phyloP scores from a whole-genome alignment of 345 rosid genomes.

The Citropsis articulata region DNA sequence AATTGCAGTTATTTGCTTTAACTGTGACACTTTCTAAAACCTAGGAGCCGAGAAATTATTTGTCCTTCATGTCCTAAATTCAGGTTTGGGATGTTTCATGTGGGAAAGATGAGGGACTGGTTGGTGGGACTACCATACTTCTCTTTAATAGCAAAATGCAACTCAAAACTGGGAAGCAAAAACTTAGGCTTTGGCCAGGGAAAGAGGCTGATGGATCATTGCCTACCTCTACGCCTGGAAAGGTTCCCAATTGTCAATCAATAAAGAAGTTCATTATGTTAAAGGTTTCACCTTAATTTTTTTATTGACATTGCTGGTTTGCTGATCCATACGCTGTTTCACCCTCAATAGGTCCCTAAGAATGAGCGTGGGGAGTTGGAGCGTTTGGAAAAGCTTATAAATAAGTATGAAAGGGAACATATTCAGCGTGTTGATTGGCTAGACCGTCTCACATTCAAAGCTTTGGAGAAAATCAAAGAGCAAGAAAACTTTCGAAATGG shows the following conservation, averaged over 20 bases:
- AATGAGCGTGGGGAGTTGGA: slow-evolving; percentile 93
- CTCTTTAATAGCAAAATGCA: slow-evolving; percentile 86
- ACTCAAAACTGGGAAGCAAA: slow-evolving; percentile 92
- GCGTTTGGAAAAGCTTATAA: slow-evolving; percentile 85
- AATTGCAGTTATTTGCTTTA: slow-evolving; percentile 39
- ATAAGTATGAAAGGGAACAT: slow-evolving; percentile 90
- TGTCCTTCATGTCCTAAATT: slow-evolving; percentile 7
- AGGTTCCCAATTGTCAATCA: slow-evolving; percentile 51
- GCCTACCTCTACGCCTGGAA: slow-evolving; percentile 89
- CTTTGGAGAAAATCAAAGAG: slow-evolving; percentile 80
- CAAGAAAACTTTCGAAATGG: slow-evolving; percentile 69
- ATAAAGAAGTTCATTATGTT: slow-evolving; percentile 2
- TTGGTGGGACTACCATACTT: slow-evolving; percentile 92
- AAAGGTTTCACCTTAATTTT: neutral
- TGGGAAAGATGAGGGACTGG: slow-evolving; percentile 75
- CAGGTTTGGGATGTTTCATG: slow-evolving; percentile 97
- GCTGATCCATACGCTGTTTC: neutral
- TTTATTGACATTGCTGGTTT: neutral
- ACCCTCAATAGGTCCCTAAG: slow-evolving; percentile 66
- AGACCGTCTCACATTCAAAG: slow-evolving; percentile 81
- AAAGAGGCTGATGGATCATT: slow-evolving; percentile 91
- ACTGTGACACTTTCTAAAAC: slow-evolving; percentile 40
- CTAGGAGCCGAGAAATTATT: slow-evolving; percentile 3
- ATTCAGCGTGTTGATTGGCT: slow-evolving; percentile 88
- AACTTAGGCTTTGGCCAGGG: slow-evolving; percentile 90